Conservation (phyloP, 345 rosid genomes). For the Xanthoceras sorbifolium region DNA sequence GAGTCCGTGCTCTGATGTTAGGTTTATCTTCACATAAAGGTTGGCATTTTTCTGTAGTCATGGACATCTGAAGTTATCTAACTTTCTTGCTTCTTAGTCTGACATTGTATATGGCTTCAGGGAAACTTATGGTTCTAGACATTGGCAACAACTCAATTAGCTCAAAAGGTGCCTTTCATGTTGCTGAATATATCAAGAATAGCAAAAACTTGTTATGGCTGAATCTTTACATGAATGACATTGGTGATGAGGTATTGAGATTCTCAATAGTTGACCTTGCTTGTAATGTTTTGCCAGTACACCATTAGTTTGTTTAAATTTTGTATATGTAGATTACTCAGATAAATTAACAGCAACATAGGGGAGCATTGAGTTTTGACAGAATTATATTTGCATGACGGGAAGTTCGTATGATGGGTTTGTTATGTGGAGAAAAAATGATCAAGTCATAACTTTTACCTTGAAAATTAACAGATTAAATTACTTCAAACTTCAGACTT, state of each 20-base stretch:
- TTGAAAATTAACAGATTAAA: neutral
- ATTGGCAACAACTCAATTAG: conserved; percentile 89
- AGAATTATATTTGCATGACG: neutral
- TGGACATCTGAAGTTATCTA: conserved; percentile 6
- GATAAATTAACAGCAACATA: neutral
- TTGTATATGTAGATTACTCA: neutral
- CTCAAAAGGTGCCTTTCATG: conserved; percentile 79
- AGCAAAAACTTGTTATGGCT: conserved; percentile 91
- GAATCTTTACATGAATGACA: conserved; percentile 96
- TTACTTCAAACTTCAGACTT: conserved; percentile 15
- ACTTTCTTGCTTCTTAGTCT: conserved; percentile 15
- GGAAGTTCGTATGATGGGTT: conserved; percentile 7
- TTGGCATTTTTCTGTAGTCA: conserved; percentile 27
- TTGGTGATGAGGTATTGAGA: conserved; percentile 79
- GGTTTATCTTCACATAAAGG: conserved; percentile 91
- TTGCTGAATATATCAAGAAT: conserved; percentile 83
- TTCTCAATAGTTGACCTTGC: conserved; percentile 10
- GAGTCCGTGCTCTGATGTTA: conserved; percentile 73
- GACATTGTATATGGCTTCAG: conserved; percentile 42
- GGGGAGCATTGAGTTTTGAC: neutral
- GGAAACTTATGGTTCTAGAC: conserved; percentile 70
- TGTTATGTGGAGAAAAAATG: neutral
- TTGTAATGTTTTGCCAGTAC: neutral
- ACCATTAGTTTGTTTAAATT: neutral
- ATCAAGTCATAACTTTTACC: neutral